Conservation (phyloP, 768 basidiomycete species). For the Tricholoma furcatifolium region DNA sequence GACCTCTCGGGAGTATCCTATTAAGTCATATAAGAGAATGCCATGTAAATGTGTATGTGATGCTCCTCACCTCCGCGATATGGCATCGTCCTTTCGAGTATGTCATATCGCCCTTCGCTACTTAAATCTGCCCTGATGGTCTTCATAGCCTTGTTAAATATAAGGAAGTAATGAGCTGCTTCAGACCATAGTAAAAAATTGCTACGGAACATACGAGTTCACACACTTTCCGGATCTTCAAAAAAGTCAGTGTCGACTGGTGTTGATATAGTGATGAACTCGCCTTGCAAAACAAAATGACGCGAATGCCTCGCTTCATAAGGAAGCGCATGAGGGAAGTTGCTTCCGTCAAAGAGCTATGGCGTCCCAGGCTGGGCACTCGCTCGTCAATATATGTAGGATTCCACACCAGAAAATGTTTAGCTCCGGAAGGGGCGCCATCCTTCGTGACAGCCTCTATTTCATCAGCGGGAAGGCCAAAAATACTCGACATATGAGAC, state of each 20-base stretch:
- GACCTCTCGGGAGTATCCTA: constrained; percentile 76
- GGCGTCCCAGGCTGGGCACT: constrained; percentile 52
- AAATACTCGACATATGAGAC: constrained; percentile 74
- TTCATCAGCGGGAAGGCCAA: constrained; percentile 60
- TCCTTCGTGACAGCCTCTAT: constrained; percentile 73
- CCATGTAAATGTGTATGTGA: neutral
- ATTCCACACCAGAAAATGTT: constrained; percentile 82
- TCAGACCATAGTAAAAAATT: neutral
- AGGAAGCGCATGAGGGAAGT: constrained; percentile 72
- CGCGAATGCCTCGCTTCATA: constrained; percentile 78
- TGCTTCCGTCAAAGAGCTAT: constrained; percentile 66
- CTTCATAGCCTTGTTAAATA: constrained; percentile 70
- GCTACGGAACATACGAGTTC: constrained; percentile 56
- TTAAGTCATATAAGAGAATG: neutral
- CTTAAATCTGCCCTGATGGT: constrained; percentile 67
- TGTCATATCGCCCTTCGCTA: constrained; percentile 72
- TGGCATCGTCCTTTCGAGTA: constrained; percentile 72
- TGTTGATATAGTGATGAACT: neutral
- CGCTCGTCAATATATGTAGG: constrained; percentile 55
- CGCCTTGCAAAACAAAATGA: constrained; percentile 90
- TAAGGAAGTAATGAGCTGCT: constrained; percentile 13
- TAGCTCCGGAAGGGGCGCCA: constrained; percentile 78
- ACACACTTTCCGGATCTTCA: constrained; percentile 75
- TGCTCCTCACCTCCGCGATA: constrained; percentile 72
- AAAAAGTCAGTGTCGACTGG: neutral